Conservation (phyloP, 108 stramenopile species). For the Fragilaria radians region DNA sequence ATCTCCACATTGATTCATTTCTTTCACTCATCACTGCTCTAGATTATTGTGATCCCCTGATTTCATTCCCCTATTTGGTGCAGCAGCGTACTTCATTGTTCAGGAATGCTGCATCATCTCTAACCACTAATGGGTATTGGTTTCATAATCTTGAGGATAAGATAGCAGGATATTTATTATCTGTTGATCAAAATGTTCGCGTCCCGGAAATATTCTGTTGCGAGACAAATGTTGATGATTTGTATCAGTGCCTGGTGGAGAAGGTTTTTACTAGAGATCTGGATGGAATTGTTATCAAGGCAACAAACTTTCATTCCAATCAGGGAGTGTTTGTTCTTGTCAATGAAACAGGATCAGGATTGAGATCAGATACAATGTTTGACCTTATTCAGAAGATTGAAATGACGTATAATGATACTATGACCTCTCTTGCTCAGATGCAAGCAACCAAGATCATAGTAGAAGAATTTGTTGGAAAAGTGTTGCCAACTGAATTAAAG, state of each 20-base stretch:
- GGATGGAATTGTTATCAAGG: neutral
- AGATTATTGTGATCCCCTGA: neutral
- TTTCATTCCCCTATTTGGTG: neutral
- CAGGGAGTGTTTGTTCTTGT: neutral
- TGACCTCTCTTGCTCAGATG: neutral
- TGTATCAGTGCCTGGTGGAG: neutral
- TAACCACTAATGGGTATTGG: neutral
- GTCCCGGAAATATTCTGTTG: neutral
- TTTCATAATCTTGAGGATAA: neutral
- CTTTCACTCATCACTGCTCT: neutral
- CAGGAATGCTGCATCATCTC: neutral
- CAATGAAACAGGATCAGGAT: neutral
- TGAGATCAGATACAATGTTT: neutral
- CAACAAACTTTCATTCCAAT: slow-evolving; percentile 1
- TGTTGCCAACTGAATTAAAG: neutral
- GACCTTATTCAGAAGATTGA: neutral
- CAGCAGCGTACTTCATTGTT: neutral
- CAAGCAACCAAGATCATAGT: neutral
- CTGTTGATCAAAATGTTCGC: neutral
- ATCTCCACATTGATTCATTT: neutral
- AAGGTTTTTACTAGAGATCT: neutral
- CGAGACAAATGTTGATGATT: neutral
- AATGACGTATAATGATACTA: neutral
- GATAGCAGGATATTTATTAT: neutral
- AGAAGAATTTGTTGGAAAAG: neutral